Conservation (phyloP, 2,329 filamentous ascomycete genomes). For the Xylariaceae sp. region DNA sequence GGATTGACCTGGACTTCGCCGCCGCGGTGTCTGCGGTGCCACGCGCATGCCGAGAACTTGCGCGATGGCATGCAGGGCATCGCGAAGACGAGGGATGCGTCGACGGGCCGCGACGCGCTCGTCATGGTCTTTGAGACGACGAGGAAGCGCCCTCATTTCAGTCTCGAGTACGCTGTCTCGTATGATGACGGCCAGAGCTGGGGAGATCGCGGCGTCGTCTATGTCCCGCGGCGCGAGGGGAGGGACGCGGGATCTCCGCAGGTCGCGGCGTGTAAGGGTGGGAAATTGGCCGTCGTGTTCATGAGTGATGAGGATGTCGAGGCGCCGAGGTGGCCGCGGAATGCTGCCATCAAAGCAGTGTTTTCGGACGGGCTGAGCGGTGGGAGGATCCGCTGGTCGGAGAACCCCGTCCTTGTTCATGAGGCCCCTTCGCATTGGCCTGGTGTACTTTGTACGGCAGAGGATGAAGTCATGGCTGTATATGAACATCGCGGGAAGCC, state of each 20-base stretch:
- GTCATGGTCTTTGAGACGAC: slow-evolving; percentile 57
- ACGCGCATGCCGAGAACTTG: slow-evolving; percentile 43
- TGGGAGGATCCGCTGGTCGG: slow-evolving; percentile 46
- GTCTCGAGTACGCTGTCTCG: slow-evolving; percentile 52
- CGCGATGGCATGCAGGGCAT: slow-evolving; percentile 56
- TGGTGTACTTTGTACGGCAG: slow-evolving; percentile 42
- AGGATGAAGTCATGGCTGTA: slow-evolving; percentile 41
- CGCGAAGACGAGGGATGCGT: slow-evolving; percentile 35
- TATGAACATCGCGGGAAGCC: slow-evolving; percentile 41
- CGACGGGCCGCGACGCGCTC: slow-evolving; percentile 42
- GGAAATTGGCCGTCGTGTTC: slow-evolving; percentile 51
- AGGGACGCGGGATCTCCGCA: slow-evolving; percentile 55
- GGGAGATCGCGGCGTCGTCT: slow-evolving; percentile 50
- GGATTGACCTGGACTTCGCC: slow-evolving; percentile 50
- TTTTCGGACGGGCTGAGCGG: slow-evolving; percentile 45
- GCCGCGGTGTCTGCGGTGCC: slow-evolving; percentile 50
- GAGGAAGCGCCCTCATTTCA: slow-evolving; percentile 47
- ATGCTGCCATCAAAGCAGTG: slow-evolving; percentile 50
- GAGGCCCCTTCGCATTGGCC: slow-evolving; percentile 44
- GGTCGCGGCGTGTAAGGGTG: slow-evolving; percentile 49
- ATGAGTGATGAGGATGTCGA: slow-evolving; percentile 54
- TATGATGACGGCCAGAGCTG: slow-evolving; percentile 52
- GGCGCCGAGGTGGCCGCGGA: slow-evolving; percentile 47
- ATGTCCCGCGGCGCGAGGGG: slow-evolving; percentile 44
- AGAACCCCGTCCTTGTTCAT: slow-evolving; percentile 40